Conservation (phyloP, 1,139 yeast genomes). For the Saccharomyces hybrid region DNA sequence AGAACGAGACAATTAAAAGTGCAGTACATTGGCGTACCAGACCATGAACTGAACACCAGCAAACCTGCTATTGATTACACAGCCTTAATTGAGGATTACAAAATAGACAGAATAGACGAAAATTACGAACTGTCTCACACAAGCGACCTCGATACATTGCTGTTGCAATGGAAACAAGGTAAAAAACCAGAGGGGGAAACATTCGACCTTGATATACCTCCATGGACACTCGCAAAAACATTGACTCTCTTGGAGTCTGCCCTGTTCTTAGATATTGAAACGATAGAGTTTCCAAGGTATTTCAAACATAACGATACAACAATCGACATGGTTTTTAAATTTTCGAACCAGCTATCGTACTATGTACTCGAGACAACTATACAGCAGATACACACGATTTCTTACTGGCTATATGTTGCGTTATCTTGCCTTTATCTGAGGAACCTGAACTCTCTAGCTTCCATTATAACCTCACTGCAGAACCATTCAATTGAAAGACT, state of each 20-base stretch:
- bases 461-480: slow-evolving; percentile 78
- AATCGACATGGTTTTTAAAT: slow-evolving; percentile 56
- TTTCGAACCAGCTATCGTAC: slow-evolving; percentile 73
- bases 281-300: slow-evolving; percentile 38
- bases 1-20: not conserved
- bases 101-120: slow-evolving; percentile 7
- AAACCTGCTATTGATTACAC: slow-evolving; percentile 4
- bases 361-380: slow-evolving; percentile 76
- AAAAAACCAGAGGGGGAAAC: not conserved
- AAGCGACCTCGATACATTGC: not conserved
- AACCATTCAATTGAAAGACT: slow-evolving; percentile 72
- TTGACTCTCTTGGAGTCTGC: slow-evolving; percentile 71
- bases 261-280: slow-evolving; percentile 61
- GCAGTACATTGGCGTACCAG: not conserved
- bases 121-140: not conserved
- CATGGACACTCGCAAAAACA: slow-evolving; percentile 78
- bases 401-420: slow-evolving; percentile 80
- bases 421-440: slow-evolving; percentile 72
- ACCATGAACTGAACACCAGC: not conserved
- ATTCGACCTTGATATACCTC: slow-evolving; percentile 47
- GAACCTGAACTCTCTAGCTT: slow-evolving; percentile 82
- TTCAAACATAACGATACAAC: slow-evolving; percentile 54
- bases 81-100: slow-evolving; percentile 6
- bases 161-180: not conserved
- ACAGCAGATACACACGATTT: slow-evolving; percentile 36